Percentiles rank a stretch among this genome's conserved stretches.
Conservation (phyloP, 1,139 yeast species). For the Saccharomyces hybrid region DNA sequence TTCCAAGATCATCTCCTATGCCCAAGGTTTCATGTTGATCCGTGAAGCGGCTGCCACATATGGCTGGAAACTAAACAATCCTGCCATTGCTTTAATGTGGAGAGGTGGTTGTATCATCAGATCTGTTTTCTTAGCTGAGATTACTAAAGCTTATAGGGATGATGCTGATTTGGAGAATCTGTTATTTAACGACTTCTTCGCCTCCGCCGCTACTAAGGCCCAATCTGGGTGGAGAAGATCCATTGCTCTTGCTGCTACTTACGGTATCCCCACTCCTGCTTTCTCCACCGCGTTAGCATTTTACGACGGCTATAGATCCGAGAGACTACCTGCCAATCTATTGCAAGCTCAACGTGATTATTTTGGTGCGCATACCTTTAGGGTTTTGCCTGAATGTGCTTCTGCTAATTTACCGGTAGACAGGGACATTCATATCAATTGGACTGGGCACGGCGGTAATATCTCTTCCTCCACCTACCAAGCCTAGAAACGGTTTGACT, state of each 20-base stretch:
- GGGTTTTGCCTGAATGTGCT: constrained; percentile 82
- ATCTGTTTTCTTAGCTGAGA: constrained; percentile 95
- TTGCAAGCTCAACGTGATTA: constrained; percentile 99
- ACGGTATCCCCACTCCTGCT: constrained; percentile 97
- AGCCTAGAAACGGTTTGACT: constrained; percentile 45
- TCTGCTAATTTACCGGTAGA: constrained; percentile 68
- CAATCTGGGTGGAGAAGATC: constrained; percentile 94
- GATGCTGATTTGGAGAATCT: constrained; percentile 90
- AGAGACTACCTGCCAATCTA: constrained; percentile 90
- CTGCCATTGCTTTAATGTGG: constrained; percentile 99
- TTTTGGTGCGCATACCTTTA: constrained; percentile 99
- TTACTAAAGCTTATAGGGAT: constrained; percentile 91
- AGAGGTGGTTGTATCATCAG: constrained; percentile 99
- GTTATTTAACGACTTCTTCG: constrained; percentile 91
- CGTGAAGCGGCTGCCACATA: constrained; percentile 97
- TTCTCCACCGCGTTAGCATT: constrained; percentile 93
- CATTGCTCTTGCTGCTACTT: constrained; percentile 65
- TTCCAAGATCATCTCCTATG: constrained; percentile 95
- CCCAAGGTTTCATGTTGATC: constrained; percentile 99
- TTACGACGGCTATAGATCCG: constrained; percentile 99
- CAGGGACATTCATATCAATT: constrained; percentile 87
- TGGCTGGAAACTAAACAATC: constrained; percentile 95
- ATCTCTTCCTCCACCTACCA: constrained; percentile 90
- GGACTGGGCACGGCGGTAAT: constrained; percentile 99
- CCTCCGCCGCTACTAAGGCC: constrained; percentile 83